These are phyloP conservation scores for Aspergillus piperis DNA, from an alignment of 2,329 filamentous ascomycete species.

Conservation along the genomic window DNA sequence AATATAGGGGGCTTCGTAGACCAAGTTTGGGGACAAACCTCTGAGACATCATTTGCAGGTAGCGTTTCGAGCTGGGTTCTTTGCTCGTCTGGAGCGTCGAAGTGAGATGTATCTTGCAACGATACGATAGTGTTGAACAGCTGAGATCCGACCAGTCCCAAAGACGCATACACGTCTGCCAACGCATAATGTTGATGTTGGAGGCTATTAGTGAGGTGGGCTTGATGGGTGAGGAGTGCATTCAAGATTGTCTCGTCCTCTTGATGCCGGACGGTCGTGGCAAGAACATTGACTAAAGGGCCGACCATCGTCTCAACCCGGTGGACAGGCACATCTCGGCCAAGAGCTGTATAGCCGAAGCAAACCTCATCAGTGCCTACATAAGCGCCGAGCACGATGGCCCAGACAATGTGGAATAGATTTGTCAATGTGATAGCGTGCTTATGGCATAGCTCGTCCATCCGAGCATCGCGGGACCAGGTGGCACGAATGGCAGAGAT, in stretches of 20 bases:
- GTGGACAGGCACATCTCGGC: conserved; percentile 39
- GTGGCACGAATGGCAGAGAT: background rate
- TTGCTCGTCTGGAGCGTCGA: background rate
- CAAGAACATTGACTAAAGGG: background rate
- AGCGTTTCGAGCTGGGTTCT: background rate
- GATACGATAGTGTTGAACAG: background rate
- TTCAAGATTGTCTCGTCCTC: background rate
- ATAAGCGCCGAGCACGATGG: conserved; percentile 37
- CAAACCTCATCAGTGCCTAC: conserved; percentile 39
- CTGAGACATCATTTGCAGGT: background rate
- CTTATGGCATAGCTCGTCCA: conserved; percentile 7
- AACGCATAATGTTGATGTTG: background rate
- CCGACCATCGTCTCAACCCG: conserved; percentile 23
- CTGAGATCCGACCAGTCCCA: background rate
- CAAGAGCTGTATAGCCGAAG: conserved; percentile 45
- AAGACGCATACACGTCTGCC: background rate
- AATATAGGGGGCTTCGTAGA: background rate
- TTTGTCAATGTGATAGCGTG: conserved; percentile 28
- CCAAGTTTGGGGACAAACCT: background rate
- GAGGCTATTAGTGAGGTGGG: background rate
- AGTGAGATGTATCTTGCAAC: background rate
- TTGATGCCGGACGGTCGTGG: background rate
- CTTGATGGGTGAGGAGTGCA: background rate
- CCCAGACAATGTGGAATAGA: conserved; percentile 43
- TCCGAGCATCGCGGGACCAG: background rate